Base-by-base conservation (phyloP, 768 basidiomycete species). In the Pisolithus microcarpus region DNA sequence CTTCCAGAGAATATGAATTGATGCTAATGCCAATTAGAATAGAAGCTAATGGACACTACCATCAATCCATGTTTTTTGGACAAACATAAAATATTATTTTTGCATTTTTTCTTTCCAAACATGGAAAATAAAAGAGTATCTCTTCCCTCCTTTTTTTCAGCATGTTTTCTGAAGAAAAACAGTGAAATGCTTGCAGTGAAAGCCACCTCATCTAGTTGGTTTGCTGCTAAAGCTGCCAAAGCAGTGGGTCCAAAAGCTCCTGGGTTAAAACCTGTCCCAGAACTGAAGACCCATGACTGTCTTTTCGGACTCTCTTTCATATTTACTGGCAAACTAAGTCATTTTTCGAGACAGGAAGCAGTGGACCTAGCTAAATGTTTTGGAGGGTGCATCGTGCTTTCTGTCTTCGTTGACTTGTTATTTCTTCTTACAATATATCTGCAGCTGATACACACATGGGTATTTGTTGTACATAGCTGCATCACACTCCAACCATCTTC, bases 311-410 rank as follows among this genome's bases (percentile, higher is more conserved):
- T 98, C 19, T 77, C 91, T 0, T 86, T 99, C 61, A 95, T 99
- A 19, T 99, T 99, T 57, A 98, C 96, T 0, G 96, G 94, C 15
- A 95, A 99, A 59, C 69, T 98, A 43, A 80, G 77, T 43, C 86
- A 85, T 52, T 82, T 98, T 56, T 83, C 90, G 1, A 77, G 96
- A 36, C 91, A 97, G 3, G 93, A 96, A 58, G 85, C 90, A 0
- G 64, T 74, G 23, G 92, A 95, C 58, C 67, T 95, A 7, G 95
- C 87, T 0, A 98, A 99, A 66, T 88, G 93, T 5, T 92, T 82
- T 62, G 92, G 92, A 59, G 94, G 84, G 94, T 92, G 45, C 54
- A 89, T 2, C n/a, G 24, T 48, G 38, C 49, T 37, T 34, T 16
- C 9, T 16, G 36, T 10, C 13, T 45, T 11, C 7, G 47, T 21